phyloP scores from a whole-genome alignment of 2,329 filamentous ascomycete genomes.

The Cytospora leucostoma region DNA sequence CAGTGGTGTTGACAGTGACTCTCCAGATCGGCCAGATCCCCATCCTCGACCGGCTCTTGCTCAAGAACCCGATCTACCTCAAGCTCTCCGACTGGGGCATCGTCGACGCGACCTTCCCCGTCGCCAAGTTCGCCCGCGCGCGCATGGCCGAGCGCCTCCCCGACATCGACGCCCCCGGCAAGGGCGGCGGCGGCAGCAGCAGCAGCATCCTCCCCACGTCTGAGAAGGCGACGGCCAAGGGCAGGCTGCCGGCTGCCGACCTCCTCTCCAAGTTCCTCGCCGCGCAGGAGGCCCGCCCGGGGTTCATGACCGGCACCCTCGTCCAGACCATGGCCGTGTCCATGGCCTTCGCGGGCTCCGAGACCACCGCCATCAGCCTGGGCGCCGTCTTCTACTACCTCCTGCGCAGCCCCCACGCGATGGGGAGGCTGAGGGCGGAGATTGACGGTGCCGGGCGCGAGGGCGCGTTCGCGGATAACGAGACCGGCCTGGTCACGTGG shows the following conservation, averaged over 20 bases:
- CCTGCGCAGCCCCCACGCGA: slow-evolving; percentile 31
- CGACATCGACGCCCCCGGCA: slow-evolving; percentile 40
- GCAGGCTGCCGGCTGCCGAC: slow-evolving; percentile 52
- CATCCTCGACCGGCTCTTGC: slow-evolving; percentile 66
- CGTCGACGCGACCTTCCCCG: slow-evolving; percentile 68
- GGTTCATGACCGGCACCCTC: slow-evolving; percentile 70
- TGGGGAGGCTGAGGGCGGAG: slow-evolving; percentile 35
- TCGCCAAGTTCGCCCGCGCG: slow-evolving; percentile 69
- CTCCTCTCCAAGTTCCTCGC: slow-evolving; percentile 73
- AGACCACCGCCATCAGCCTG: slow-evolving; percentile 35
- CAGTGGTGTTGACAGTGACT: not conserved
- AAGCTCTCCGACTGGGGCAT: slow-evolving; percentile 67
- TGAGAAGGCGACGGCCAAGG: slow-evolving; percentile 38
- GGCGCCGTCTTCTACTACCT: slow-evolving; percentile 34
- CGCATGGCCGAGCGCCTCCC: slow-evolving; percentile 66
- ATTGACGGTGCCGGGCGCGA: slow-evolving; percentile 34
- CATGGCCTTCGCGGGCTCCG: slow-evolving; percentile 34
- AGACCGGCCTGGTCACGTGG: slow-evolving; percentile 68
- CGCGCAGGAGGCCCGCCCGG: slow-evolving; percentile 65
- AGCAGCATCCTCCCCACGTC: slow-evolving; percentile 42
- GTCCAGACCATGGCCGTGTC: slow-evolving; percentile 72
- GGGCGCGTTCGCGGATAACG: slow-evolving; percentile 27
- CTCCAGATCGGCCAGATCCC: slow-evolving; percentile 70
- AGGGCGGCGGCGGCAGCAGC: slow-evolving; percentile 29
- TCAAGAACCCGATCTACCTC: slow-evolving; percentile 75